Percentiles rank a stretch among this genome's conserved stretches.
Conservation (phyloP, 202 grass and related monocot species). For the Saccharum hybrid region DNA sequence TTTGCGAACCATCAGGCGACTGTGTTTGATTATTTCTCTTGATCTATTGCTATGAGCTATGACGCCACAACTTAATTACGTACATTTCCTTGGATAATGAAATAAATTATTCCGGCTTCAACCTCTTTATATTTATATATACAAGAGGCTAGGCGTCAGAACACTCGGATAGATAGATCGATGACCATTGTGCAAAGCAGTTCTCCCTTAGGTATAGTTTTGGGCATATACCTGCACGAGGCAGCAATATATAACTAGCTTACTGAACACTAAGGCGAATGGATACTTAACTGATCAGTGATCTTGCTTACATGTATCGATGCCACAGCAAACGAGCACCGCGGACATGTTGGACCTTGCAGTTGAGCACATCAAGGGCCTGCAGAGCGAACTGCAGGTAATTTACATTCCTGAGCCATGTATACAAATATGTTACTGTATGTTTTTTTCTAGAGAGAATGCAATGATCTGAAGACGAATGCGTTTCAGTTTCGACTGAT, state of each 20-base stretch:
- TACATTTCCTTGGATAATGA: too few species aligned
- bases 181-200: neutral
- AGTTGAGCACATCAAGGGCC: conserved; percentile 83
- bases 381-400: conserved; percentile 80
- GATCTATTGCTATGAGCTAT: neutral
- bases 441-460: neutral
- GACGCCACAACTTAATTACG: neutral
- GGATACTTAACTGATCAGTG: neutral
- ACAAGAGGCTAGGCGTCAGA: neutral
- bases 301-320: neutral
- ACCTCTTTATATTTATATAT: too few species aligned
- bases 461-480: neutral
- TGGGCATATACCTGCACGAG: neutral
- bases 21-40: too few species aligned
- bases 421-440: neutral
- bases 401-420: neutral
- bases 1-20: too few species aligned
- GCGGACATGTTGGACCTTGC: conserved; percentile 93
- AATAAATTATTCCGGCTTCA: too few species aligned
- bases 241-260: neutral
- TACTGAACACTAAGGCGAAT: neutral
- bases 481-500: conserved; percentile 1
- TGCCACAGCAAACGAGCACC: conserved; percentile 81
- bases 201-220: neutral
- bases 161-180: neutral